phyloP scores from a whole-genome alignment of 1,284 basidiomycete genomes.

The Phylloporus sp. region DNA sequence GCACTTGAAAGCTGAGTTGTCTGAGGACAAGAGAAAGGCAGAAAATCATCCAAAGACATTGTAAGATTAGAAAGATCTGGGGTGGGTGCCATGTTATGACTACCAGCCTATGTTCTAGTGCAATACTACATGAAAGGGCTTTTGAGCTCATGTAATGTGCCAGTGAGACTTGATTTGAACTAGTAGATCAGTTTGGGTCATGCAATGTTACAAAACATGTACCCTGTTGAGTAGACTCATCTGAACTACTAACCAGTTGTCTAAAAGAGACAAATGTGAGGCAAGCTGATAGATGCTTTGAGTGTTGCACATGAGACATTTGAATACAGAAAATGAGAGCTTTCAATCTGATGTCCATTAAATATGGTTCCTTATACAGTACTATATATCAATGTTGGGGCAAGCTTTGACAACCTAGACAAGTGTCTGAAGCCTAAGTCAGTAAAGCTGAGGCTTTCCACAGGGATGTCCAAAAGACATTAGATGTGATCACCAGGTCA shows the following conservation, averaged over 20 bases:
- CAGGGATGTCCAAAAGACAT: no score
- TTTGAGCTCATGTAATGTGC: conserved; percentile 52
- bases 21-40: conserved; percentile 76
- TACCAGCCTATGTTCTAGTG: conserved; percentile 24
- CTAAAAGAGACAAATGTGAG: no score
- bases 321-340: conserved; percentile 67
- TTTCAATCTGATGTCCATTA: conserved; percentile 42
- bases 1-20: conserved; percentile 67
- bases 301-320: conserved; percentile 68
- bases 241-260: no score
- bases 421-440: conserved; percentile 79
- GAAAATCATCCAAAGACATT: conserved; percentile 72
- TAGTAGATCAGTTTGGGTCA: conserved; percentile 15
- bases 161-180: conserved; percentile 54
- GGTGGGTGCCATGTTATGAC: neutral
- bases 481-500: no score
- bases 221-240: conserved; percentile 47
- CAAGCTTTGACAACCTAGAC: conserved; percentile 86
- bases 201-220: conserved; percentile 3
- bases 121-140: conserved; percentile 66
- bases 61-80: conserved; percentile 36
- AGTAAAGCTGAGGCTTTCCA: conserved; percentile 70
- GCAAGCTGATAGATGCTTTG: conserved; percentile 50
- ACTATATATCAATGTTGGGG: conserved; percentile 72
- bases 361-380: conserved; percentile 66